Evolutionary conservation across 306 rosid species (phyloP), one percentile per base, ranked within the genome.

Genomic region (Potentilla sterilis): DNA sequence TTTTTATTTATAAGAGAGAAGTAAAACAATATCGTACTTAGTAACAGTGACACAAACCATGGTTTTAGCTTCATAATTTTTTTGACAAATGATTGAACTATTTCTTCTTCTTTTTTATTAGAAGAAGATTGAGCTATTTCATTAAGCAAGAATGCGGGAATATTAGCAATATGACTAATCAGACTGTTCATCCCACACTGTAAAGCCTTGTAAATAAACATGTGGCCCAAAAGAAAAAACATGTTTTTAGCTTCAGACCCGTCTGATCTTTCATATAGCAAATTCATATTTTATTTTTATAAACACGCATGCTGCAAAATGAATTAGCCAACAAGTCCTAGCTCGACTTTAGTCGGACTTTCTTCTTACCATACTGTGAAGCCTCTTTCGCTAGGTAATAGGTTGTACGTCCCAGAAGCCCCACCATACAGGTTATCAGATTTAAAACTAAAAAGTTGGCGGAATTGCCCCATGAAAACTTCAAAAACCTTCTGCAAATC

Each of bases 371-470:
- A 95, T 78, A 86, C 86, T 32, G 97, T 84, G 85, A 95, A 92
- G 83, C 99, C 99, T 85, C 86, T 88, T 77, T 87, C 86, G 77
- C 97, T 92, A 62, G 97, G 84, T 76, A 90, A 83, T 81, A 95
- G 89, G 79, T 77, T 84, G 82, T 76, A 86, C 59, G 89, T 72
- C 72, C 96, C 97, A 14, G 91, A 89, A 67, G 80, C 79, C 73
- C 99, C 96, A 84, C 79, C 54, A 81, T 85, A 91, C 28, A 78
- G 72, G 51, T 80, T 70, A 75, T 83, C 86, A 40, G 97, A 90
- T 78, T 86, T 95, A 41, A 95, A 93, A 83, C 97, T 97, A 81
- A 95, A 88, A 69, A 95, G 97, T 80, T 95, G 99, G 77, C 97
- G 86, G 81, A 95, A 67, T 85, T 95, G 99, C 82, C 97, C 98